These are phyloP conservation scores for Echinosophora koreensis DNA, from an alignment of 306 rosid species.

Conservation along the genomic window DNA sequence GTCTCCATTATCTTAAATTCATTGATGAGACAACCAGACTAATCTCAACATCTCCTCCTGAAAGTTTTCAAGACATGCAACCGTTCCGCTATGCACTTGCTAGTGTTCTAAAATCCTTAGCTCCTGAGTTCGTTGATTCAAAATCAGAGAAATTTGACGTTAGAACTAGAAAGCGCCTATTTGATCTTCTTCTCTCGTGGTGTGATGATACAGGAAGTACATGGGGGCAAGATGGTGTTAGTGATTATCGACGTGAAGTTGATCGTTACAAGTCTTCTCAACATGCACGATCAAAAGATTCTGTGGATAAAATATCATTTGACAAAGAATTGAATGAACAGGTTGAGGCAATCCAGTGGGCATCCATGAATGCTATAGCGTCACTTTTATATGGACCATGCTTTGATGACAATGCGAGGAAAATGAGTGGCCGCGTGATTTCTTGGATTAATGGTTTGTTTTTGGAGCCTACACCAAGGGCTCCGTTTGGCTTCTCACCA, in stretches of 20 bases:
- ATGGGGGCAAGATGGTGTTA: conserved; percentile 88
- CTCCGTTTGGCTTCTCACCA: conserved; percentile 98
- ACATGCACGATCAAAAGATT: conserved; percentile 95
- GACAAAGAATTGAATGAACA: conserved; percentile 98
- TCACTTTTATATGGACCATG: conserved; percentile 98
- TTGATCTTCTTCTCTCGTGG: conserved; percentile 97
- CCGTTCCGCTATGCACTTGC: conserved; percentile 98
- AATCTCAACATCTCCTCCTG: conserved; percentile 69
- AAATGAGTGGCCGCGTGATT: conserved; percentile 98
- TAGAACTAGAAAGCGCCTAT: conserved; percentile 90
- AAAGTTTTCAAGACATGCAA: conserved; percentile 93
- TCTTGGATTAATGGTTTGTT: conserved; percentile 97
- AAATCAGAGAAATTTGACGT: conserved; percentile 92
- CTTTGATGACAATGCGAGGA: conserved; percentile 98
- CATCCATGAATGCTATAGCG: conserved; percentile 98
- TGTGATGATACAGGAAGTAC: conserved; percentile 84
- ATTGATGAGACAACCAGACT: conserved; percentile 86
- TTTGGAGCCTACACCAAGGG: conserved; percentile 92
- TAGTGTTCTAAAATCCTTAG: conserved; percentile 91
- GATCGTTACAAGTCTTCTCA: conserved; percentile 99
- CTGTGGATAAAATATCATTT: conserved; percentile 92
- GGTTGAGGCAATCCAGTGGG: conserved; percentile 99
- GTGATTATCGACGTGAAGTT: conserved; percentile 96
- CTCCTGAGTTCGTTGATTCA: conserved; percentile 98
- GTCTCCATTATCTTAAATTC: conserved; percentile 89